phyloP scores from a whole-genome alignment of 495 filamentous ascomycete genomes.

The Aspergillus panamensis region DNA sequence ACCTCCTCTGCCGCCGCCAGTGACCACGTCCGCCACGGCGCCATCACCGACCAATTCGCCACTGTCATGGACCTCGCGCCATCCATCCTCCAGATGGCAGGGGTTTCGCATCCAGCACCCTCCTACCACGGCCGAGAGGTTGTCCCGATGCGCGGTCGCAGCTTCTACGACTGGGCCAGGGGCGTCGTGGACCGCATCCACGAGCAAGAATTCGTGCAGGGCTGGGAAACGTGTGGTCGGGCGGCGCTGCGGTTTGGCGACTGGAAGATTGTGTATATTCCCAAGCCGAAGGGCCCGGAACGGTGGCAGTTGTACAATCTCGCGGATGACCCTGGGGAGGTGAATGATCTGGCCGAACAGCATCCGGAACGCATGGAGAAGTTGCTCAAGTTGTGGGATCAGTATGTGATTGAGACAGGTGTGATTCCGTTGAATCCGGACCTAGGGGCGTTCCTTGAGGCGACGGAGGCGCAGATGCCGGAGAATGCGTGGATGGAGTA shows the following conservation, averaged over 20 bases:
- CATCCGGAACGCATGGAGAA: slow-evolving; percentile 54
- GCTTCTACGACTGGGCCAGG: slow-evolving; percentile 41
- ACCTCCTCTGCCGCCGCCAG: slow-evolving; percentile 22
- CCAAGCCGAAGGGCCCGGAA: slow-evolving; percentile 47
- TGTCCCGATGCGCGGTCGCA: slow-evolving; percentile 56
- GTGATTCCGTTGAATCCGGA: slow-evolving; percentile 47
- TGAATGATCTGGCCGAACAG: slow-evolving; percentile 54
- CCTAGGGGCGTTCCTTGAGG: slow-evolving; percentile 47
- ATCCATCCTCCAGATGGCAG: slow-evolving; percentile 59
- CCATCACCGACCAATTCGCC: slow-evolving; percentile 54
- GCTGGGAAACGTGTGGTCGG: slow-evolving; percentile 48
- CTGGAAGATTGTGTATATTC: slow-evolving; percentile 50
- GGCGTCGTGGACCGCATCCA: slow-evolving; percentile 40
- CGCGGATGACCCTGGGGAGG: slow-evolving; percentile 46
- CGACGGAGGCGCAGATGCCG: slow-evolving; percentile 63
- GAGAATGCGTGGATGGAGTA: slow-evolving; percentile 69
- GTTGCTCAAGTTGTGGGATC: slow-evolving; percentile 52
- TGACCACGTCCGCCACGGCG: slow-evolving; percentile 22
- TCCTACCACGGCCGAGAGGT: slow-evolving; percentile 54
- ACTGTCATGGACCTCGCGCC: slow-evolving; percentile 65
- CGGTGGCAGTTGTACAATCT: slow-evolving; percentile 50
- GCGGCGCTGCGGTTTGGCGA: slow-evolving; percentile 45
- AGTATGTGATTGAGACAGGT: slow-evolving; percentile 59
- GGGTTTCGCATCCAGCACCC: slow-evolving; percentile 54
- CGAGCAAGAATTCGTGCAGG: slow-evolving; percentile 44